phyloP scores from a whole-genome alignment of 805 yeast genomes.

The Pichia ethanolica region DNA sequence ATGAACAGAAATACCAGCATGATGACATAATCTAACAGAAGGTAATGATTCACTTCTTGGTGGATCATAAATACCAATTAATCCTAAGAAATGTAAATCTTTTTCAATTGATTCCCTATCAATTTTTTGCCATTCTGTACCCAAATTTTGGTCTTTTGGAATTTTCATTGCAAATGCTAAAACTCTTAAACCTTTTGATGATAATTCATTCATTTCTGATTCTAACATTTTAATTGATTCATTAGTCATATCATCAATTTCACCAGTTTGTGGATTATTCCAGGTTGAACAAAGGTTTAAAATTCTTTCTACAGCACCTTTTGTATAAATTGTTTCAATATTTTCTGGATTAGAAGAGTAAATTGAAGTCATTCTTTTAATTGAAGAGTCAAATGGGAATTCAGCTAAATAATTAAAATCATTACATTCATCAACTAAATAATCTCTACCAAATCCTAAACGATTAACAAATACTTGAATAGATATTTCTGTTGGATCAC shows the following conservation, averaged over 20 bases:
- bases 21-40: constrained; percentile 59
- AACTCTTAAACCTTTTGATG: constrained; percentile 63
- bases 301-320: constrained; percentile 74
- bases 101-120: constrained; percentile 43
- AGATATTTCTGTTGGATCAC: constrained; percentile 88
- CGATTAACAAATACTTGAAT: constrained; percentile 70
- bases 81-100: constrained; percentile 51
- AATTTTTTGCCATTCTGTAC: constrained; percentile 25
- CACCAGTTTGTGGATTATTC: constrained; percentile 34
- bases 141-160: constrained; percentile 15
- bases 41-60: constrained; percentile 64
- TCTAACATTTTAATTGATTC: constrained; percentile 38
- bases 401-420: constrained; percentile 45
- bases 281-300: constrained; percentile 48
- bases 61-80: constrained; percentile 76
- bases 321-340: constrained; percentile 36
- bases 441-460: constrained; percentile 41
- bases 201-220: constrained; percentile 48
- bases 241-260: constrained; percentile 31
- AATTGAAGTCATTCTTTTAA: constrained; percentile 66
- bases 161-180: constrained; percentile 56
- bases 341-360: constrained; percentile 31
- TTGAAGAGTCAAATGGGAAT: constrained; percentile 68
- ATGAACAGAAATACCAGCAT: constrained; percentile 71
- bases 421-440: constrained; percentile 32